phyloP scores from a whole-genome alignment of 371 early-diverging fungal species.

The Actinomucor elegans region DNA sequence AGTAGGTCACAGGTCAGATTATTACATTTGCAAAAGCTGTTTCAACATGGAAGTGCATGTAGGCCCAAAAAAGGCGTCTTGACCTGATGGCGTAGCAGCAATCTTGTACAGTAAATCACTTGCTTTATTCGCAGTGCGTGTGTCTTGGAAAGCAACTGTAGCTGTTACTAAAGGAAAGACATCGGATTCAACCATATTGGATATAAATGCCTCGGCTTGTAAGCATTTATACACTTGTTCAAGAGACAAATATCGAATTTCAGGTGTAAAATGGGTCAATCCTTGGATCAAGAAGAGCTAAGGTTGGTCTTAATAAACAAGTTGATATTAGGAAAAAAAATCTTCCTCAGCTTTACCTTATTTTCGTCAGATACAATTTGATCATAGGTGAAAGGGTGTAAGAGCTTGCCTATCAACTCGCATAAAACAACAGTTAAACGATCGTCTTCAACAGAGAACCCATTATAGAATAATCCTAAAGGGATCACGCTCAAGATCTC shows the following conservation, averaged over 20 bases:
- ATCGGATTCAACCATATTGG: constrained; percentile 42
- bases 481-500: constrained; percentile 25
- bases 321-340: neutral
- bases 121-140: constrained; percentile 40
- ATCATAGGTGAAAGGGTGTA: constrained; percentile 29
- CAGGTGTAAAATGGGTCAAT: constrained; percentile 41
- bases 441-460: constrained; percentile 28
- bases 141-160: constrained; percentile 45
- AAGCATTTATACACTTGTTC: constrained; percentile 48
- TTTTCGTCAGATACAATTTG: constrained; percentile 25
- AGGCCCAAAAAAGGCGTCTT: constrained; percentile 14
- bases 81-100: constrained; percentile 4
- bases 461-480: constrained; percentile 28
- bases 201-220: constrained; percentile 12
- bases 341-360: constrained; percentile 16
- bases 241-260: constrained; percentile 42
- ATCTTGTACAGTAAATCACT: constrained; percentile 36
- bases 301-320: no score
- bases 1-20: no score
- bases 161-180: constrained; percentile 34
- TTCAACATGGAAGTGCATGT: constrained; percentile 20
- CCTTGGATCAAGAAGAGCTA: constrained; percentile 46
- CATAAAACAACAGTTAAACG: constrained; percentile 24
- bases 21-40: constrained; percentile 30
- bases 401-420: constrained; percentile 29